These are phyloP conservation scores for Euphorbia tirucalli DNA, from an alignment of 345 rosid species.

Conservation along the genomic window DNA sequence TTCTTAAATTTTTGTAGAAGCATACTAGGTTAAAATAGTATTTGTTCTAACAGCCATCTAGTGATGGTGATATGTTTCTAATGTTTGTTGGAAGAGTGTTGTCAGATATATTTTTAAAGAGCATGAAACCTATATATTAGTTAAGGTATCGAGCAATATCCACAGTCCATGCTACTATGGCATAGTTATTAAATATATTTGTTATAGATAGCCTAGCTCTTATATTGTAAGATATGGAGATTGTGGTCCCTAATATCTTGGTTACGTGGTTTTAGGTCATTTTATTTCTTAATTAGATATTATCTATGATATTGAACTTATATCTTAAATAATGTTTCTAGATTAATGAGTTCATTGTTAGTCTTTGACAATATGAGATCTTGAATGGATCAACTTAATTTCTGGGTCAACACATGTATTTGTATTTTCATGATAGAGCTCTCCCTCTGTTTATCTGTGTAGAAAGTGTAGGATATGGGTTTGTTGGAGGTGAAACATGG, in stretches of 20 bases:
- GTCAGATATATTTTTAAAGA: neutral
- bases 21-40: neutral
- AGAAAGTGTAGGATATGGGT: slow-evolving; percentile 98
- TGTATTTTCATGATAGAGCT: neutral
- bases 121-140: neutral
- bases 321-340: neutral
- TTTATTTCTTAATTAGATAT: neutral
- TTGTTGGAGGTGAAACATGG: slow-evolving; percentile 96
- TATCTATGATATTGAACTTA: neutral
- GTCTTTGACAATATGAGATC: neutral
- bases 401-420: neutral
- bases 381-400: neutral
- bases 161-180: neutral
- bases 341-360: neutral
- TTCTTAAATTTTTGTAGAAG: no score
- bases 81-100: neutral
- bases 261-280: neutral
- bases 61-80: neutral
- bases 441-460: slow-evolving; percentile 5
- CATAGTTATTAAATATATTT: no score
- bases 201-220: no score
- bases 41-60: neutral
- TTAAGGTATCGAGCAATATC: neutral
- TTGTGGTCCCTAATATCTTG: no score
- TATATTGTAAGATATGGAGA: no score